phyloP scores from a whole-genome alignment of 352 stramenopile genomes.

The Globisporangium rhizosaccharum region DNA sequence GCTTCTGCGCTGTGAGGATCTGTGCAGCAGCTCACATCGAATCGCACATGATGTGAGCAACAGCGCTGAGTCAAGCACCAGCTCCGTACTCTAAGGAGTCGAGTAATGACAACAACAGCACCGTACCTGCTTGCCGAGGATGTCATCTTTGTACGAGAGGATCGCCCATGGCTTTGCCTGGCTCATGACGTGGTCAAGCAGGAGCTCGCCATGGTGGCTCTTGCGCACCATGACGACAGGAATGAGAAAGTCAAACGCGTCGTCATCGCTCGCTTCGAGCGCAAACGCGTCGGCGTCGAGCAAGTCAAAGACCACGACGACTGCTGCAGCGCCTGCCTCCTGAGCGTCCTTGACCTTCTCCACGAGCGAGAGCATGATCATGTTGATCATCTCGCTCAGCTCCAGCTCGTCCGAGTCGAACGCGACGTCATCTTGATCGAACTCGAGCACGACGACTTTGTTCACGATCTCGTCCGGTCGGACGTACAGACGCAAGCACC shows the following conservation, averaged over 20 bases:
- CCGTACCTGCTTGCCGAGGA: constrained; percentile 60
- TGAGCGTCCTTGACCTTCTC: constrained; percentile 72
- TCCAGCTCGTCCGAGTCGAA: constrained; percentile 51
- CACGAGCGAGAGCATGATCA: constrained; percentile 65
- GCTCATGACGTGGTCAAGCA: constrained; percentile 41
- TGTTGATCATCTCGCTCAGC: constrained; percentile 46
- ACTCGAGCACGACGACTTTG: constrained; percentile 65
- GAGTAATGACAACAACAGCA: too few species aligned
- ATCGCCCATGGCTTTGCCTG: constrained; percentile 30
- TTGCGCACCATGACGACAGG: constrained; percentile 69
- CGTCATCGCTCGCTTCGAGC: constrained; percentile 42
- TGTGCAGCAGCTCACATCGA: constrained; percentile 8
- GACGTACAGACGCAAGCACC: constrained; percentile 54
- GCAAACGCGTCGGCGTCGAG: constrained; percentile 62
- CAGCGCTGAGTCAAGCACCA: too few species aligned
- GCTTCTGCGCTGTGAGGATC: constrained; percentile 58
- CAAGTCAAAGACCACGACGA: constrained; percentile 66
- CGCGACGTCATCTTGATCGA: constrained; percentile 51
- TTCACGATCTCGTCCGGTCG: constrained; percentile 58
- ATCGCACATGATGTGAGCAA: too few species aligned
- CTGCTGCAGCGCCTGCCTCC: constrained; percentile 39
- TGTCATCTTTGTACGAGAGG: constrained; percentile 61
- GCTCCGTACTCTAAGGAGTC: too few species aligned
- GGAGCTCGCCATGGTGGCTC: constrained; percentile 37
- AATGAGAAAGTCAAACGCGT: constrained; percentile 51